phyloP scores from a whole-genome alignment of 2,329 filamentous ascomycete genomes.

The Neonectria sp. region DNA sequence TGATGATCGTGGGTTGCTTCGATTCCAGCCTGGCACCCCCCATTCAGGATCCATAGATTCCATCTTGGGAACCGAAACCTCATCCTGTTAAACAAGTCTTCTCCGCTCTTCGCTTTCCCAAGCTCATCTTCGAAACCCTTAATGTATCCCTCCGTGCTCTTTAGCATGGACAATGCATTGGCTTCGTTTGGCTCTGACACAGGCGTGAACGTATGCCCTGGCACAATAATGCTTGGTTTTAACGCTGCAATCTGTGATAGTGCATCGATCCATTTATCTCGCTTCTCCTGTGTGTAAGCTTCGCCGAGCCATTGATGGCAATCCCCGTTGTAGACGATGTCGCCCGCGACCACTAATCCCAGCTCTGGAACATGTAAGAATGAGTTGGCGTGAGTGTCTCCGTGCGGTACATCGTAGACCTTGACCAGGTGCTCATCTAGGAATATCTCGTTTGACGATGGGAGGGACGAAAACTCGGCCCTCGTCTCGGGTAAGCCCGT shows the following conservation, averaged over 20 bases:
- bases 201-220: constrained; percentile 14
- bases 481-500: background rate
- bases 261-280: constrained; percentile 9
- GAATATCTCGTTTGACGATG: constrained; percentile 4
- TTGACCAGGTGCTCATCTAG: constrained; percentile 7
- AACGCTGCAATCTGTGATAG: too few relatives aligned
- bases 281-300: background rate
- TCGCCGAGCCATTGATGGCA: constrained; percentile 17
- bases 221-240: too few relatives aligned
- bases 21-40: constrained; percentile 11
- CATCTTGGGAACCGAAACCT: background rate
- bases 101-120: background rate
- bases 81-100: constrained; percentile 4
- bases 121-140: constrained; percentile 6
- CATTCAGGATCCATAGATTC: constrained; percentile 8
- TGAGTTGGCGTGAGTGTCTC: constrained; percentile 16
- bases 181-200: background rate
- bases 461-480: background rate
- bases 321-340: constrained; percentile 23
- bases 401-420: constrained; percentile 8
- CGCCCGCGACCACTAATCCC: constrained; percentile 2
- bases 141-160: constrained; percentile 10
- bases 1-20: too few relatives aligned
- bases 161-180: background rate
- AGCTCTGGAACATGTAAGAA: constrained; percentile 12